Percentiles rank a stretch among this genome's conserved stretches.
Conservation (phyloP, 2,329 filamentous ascomycete genomes). For the Botrytis pseudocinerea region DNA sequence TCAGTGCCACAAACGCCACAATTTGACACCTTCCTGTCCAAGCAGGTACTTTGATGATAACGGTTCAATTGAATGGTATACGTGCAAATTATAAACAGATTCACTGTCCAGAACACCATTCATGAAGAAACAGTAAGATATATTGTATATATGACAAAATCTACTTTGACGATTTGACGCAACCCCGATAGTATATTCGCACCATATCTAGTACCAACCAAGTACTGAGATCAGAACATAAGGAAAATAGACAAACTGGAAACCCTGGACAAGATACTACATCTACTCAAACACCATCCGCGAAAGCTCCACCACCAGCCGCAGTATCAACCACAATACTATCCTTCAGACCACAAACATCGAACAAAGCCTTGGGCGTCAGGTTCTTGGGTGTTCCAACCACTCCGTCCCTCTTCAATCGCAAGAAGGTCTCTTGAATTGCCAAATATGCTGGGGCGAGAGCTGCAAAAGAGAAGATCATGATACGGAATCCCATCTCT, state of each 20-base stretch:
- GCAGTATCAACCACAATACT: constrained; percentile 50
- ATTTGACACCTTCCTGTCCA: background rate
- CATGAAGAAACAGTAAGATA: background rate
- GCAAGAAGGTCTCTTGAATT: constrained; percentile 44
- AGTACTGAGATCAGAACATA: constrained; percentile 3
- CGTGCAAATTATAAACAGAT: background rate
- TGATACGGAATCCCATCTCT: constrained; percentile 57
- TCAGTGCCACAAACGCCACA: constrained; percentile 6
- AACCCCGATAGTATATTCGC: background rate
- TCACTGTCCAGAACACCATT: background rate
- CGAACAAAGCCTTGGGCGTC: constrained; percentile 51
- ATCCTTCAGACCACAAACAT: constrained; percentile 54
- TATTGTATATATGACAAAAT: background rate
- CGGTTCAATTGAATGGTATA: background rate
- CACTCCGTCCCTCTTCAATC: constrained; percentile 44
- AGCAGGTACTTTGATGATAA: constrained; percentile 3
- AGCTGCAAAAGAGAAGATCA: constrained; percentile 56
- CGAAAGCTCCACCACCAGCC: constrained; percentile 29
- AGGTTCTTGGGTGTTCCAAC: constrained; percentile 46
- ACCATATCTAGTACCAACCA: background rate
- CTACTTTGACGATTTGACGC: constrained; percentile 2
- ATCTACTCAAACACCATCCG: constrained; percentile 27
- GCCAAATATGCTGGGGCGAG: constrained; percentile 50
- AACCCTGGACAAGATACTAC: background rate
- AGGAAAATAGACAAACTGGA: background rate